Evolutionary conservation across 371 early-diverging fungal genomes (phyloP), one percentile per base, ranked within the genome.

Genomic region (Mucor irregularis): DNA sequence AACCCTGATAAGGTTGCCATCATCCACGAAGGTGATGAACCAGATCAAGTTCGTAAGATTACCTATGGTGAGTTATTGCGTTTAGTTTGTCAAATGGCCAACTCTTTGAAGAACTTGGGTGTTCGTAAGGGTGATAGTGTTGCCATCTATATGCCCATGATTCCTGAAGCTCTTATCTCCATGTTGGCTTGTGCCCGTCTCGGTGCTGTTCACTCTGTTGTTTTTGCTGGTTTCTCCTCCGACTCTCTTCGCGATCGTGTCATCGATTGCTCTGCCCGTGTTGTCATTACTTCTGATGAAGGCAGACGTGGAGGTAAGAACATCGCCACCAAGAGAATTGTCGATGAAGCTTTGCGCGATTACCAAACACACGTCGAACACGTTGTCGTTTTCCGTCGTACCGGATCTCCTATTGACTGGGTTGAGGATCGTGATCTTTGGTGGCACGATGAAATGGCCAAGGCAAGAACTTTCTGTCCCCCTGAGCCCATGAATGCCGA

Each of bases 61-160:
- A 95, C 98, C 7, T 99, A 93, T 64, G 81, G 82, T 30, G 84
- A 93, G 56, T 80, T 96, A 22, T 80, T 94, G 37, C 82, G 82
- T 39, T 73, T 89, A 49, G 94, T 97, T 21, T 86, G 87, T 61
- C 84, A 86, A 43, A 75, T 97, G 33, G 90, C 96, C 49, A 92
- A 94, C 58, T 85, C 89, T 5, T 73, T 98, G 11, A 77, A 77
- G 49, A 81, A 78, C 37, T 74, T 86, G 46, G 96, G 95, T 13
- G 81, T 96, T 45, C 81, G 85, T 56, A 93, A 94, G 73, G 96
- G 96, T 37, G 94, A 96, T 63, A 88, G 86, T 4, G 96, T 98
- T 21, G 85, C 94, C 31, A 89, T 98, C 58, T 98, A 98, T 71
- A 92, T 98, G 94, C 95, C 98, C 31, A 98, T 96, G 96, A 87